phyloP scores from a whole-genome alignment of 371 early-diverging fungal species.

The Haplosporangium sp. region DNA sequence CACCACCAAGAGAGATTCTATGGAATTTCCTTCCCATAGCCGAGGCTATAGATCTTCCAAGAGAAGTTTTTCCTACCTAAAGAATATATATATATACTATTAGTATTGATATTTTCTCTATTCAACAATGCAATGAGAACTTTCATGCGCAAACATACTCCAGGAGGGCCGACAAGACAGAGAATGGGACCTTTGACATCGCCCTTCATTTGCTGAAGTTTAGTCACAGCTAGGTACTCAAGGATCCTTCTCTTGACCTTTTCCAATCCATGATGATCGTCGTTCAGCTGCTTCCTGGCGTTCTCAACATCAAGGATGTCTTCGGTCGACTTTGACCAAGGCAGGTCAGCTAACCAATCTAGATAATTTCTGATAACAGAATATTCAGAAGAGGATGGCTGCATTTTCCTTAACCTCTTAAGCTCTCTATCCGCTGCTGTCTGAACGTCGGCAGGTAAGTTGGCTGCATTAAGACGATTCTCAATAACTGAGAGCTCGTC shows the following conservation, averaged over 20 bases:
- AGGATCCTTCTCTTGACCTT: conserved; percentile 88
- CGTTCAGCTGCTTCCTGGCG: conserved; percentile 77
- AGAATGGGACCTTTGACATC: conserved; percentile 87
- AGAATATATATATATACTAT: not conserved
- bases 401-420: conserved; percentile 78
- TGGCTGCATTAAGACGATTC: conserved; percentile 67
- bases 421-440: conserved; percentile 78
- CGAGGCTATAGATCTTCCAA: conserved; percentile 85
- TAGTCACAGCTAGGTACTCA: conserved; percentile 86
- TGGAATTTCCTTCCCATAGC: conserved; percentile 86
- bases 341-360: conserved; percentile 83
- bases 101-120: not conserved
- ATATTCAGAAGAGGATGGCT: conserved; percentile 83
- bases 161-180: conserved; percentile 81
- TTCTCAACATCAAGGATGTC: conserved; percentile 76
- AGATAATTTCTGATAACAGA: conserved; percentile 83
- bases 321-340: conserved; percentile 75
- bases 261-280: conserved; percentile 87
- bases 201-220: conserved; percentile 71
- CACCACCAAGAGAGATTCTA: conserved; percentile 88
- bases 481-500: conserved; percentile 62
- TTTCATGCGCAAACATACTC: conserved; percentile 32
- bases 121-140: too few species aligned
- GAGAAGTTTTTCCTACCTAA: conserved; percentile 84
- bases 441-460: conserved; percentile 75